Conservation (phyloP, 345 rosid genomes). For the Barbarea vulgaris region DNA sequence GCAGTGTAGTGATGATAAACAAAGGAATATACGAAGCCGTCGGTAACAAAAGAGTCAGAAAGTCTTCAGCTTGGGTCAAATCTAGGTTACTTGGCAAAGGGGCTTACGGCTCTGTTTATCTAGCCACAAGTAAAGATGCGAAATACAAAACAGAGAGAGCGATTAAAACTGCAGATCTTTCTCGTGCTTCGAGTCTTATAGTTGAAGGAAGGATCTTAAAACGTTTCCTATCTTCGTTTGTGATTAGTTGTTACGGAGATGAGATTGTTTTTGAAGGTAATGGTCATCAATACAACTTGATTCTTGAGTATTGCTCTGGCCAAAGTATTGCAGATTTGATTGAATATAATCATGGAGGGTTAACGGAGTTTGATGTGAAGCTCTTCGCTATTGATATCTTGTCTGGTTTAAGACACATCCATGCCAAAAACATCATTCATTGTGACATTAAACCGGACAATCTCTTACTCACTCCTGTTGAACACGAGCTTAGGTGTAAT, state of each 20-base stretch:
- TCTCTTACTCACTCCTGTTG: conserved; percentile 9
- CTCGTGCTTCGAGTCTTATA: neutral
- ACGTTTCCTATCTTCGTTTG: neutral
- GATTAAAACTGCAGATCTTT: conserved; percentile 14
- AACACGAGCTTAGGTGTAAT: neutral
- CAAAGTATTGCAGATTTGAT: neutral
- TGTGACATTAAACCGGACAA: conserved; percentile 37
- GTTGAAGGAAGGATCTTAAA: conserved; percentile 6
- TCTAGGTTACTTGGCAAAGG: conserved; percentile 22
- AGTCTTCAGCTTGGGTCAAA: conserved; percentile 11
- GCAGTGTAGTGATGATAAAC: neutral
- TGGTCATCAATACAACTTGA: neutral
- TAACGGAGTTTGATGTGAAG: neutral
- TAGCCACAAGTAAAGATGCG: neutral
- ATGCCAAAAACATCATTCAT: neutral
- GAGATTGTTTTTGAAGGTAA: neutral
- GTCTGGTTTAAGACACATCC: conserved; percentile 13
- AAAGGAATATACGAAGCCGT: neutral
- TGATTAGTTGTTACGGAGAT: conserved; percentile 5
- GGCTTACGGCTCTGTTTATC: conserved; percentile 16
- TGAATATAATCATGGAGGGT: neutral
- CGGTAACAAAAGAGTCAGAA: neutral
- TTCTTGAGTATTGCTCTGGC: conserved; percentile 25
- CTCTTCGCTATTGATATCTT: conserved; percentile 7
- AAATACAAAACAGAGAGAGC: neutral